These are phyloP conservation scores for Terfezia claveryi DNA, from an alignment of 495 filamentous ascomycete genomes.

Conservation along the genomic window DNA sequence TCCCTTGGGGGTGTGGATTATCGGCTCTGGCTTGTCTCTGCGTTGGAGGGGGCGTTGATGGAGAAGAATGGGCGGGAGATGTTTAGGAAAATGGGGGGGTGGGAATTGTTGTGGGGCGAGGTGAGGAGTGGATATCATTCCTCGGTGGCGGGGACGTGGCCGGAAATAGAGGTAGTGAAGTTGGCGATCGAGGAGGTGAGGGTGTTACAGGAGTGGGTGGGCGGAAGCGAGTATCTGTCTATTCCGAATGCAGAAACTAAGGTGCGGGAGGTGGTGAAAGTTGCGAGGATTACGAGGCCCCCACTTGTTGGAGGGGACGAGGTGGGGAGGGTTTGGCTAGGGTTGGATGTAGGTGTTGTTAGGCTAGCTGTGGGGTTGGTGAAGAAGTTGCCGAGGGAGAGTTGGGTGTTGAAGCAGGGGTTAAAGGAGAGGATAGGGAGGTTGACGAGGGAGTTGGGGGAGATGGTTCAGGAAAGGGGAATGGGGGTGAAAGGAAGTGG, in stretches of 20 bases:
- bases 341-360: constrained; percentile 28
- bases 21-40: constrained; percentile 29
- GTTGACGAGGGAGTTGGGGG: neutral
- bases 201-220: constrained; percentile 26
- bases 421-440: constrained; percentile 13
- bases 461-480: constrained; percentile 1
- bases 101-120: constrained; percentile 27
- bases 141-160: neutral
- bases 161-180: constrained; percentile 17
- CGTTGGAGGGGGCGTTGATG: constrained; percentile 29
- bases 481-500: constrained; percentile 9
- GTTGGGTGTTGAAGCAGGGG: constrained; percentile 23
- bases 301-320: constrained; percentile 14
- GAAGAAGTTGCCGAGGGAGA: constrained; percentile 23
- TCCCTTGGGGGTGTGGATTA: constrained; percentile 22
- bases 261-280: constrained; percentile 5
- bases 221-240: constrained; percentile 16
- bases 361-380: constrained; percentile 31
- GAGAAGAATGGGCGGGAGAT: constrained; percentile 25
- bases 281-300: constrained; percentile 26
- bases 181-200: constrained; percentile 32
- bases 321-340: constrained; percentile 21
- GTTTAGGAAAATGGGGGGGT: constrained; percentile 27
- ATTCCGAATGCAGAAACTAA: constrained; percentile 7
- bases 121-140: constrained; percentile 22